These are phyloP conservation scores for Coelastrella sp. DNA, from an alignment of 139 green algal species.

Conservation along the genomic window DNA sequence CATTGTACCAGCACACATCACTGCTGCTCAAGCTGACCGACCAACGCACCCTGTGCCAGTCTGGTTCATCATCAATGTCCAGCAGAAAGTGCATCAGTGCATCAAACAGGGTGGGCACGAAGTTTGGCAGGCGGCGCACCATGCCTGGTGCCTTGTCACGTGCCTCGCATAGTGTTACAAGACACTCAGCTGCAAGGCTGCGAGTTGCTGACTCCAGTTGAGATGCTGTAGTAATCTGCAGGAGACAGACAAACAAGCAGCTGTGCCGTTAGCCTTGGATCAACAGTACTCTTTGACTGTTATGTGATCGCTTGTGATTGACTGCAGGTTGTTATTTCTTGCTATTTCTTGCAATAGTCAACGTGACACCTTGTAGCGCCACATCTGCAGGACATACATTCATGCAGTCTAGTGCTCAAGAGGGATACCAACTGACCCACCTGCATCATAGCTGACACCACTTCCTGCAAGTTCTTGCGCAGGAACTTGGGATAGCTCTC, in stretches of 20 bases:
- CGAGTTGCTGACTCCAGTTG: conserved; percentile 72
- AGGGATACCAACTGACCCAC: conserved; percentile 39
- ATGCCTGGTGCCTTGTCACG: conserved; percentile 77
- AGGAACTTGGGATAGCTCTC: conserved; percentile 94
- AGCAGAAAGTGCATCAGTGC: conserved; percentile 91
- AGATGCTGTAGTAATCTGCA: conserved; percentile 51
- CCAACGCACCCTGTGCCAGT: conserved; percentile 78
- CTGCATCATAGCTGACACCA: conserved; percentile 90
- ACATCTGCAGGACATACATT: no score
- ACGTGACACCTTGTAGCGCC: no score
- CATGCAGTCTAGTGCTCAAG: no score
- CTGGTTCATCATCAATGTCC: conserved; percentile 94
- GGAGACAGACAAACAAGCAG: no score
- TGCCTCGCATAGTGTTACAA: conserved; percentile 96
- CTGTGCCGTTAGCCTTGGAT: no score
- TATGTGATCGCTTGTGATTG: no score
- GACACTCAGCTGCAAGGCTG: conserved; percentile 90
- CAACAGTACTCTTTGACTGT: no score
- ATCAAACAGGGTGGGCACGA: conserved; percentile 86
- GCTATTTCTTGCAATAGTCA: no score
- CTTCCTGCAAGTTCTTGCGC: conserved; percentile 80
- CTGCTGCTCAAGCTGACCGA: not conserved
- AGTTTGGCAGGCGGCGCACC: conserved; percentile 94
- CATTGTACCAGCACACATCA: no score
- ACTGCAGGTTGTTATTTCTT: no score